phyloP scores from a whole-genome alignment of 306 rosid species.

The Cicer judaicum region DNA sequence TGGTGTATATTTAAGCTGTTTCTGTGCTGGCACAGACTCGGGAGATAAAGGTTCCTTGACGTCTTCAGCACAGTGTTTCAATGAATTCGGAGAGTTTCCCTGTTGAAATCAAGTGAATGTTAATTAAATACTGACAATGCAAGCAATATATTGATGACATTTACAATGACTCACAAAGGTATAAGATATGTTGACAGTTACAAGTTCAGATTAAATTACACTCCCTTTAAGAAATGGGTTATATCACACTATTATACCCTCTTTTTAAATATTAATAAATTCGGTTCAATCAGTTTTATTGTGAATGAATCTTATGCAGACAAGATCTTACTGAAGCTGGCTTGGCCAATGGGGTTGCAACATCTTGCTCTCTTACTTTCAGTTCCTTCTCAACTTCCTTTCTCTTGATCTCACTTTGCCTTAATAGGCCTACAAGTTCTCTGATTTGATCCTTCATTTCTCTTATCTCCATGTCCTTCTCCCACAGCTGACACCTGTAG shows the following conservation, averaged over 20 bases:
- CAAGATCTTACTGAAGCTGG: conserved; percentile 68
- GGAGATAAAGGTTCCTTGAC: conserved; percentile 73
- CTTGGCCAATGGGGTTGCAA: conserved; percentile 66
- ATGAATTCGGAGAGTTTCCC: conserved; percentile 66
- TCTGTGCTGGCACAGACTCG: conserved; percentile 77
- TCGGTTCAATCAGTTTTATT: no score
- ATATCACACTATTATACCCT: not conserved
- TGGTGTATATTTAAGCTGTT: conserved; percentile 87
- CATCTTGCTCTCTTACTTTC: conserved; percentile 81
- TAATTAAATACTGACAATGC: conserved; percentile 31
- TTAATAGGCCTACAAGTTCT: conserved; percentile 88
- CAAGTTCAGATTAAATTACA: not conserved
- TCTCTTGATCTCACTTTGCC: conserved; percentile 90
- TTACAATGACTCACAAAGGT: conserved; percentile 26
- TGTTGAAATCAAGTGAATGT: conserved; percentile 50
- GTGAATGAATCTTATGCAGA: conserved; percentile 16
- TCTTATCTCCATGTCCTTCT: conserved; percentile 78
- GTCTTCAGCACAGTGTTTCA: conserved; percentile 73
- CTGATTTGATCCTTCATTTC: conserved; percentile 96
- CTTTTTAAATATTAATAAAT: not conserved
- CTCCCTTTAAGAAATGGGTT: not conserved
- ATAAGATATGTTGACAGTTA: not conserved
- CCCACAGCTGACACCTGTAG: conserved; percentile 92
- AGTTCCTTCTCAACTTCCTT: conserved; percentile 94
- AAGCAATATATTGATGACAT: conserved; percentile 30